Conservation (phyloP, 768 basidiomycete genomes). For the Amyloporia xantha region DNA sequence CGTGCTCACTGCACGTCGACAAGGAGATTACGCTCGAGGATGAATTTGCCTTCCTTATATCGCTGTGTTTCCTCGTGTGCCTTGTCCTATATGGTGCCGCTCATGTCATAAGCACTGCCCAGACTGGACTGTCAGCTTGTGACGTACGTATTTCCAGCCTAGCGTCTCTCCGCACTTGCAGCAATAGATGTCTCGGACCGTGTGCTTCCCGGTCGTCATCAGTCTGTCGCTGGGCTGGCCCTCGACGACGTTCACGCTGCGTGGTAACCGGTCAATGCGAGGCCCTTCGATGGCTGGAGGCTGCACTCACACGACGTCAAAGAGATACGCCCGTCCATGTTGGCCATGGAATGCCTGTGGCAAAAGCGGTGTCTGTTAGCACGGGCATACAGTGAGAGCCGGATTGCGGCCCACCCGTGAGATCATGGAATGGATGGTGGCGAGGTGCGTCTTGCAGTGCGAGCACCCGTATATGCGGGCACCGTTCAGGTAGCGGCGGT, state of each 20-base stretch:
- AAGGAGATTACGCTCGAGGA: slow-evolving; percentile 90
- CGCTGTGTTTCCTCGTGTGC: slow-evolving; percentile 88
- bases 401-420: slow-evolving; percentile 57
- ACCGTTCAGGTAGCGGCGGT: slow-evolving; percentile 79
- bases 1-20: slow-evolving; percentile 68
- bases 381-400: not conserved
- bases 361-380: slow-evolving; percentile 4
- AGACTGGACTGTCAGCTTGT: slow-evolving; percentile 4
- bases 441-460: slow-evolving; percentile 82
- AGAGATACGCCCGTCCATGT: slow-evolving; percentile 92
- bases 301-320: slow-evolving; percentile 79
- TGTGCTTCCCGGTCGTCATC: slow-evolving; percentile 97
- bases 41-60: slow-evolving; percentile 98
- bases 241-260: slow-evolving; percentile 85
- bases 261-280: slow-evolving; percentile 8
- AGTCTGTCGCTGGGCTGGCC: slow-evolving; percentile 86
- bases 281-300: not conserved
- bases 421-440: slow-evolving; percentile 88
- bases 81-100: slow-evolving; percentile 58
- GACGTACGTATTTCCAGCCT: slow-evolving; percentile 97
- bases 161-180: slow-evolving; percentile 79
- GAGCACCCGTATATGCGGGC: slow-evolving; percentile 86
- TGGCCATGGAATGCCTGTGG: slow-evolving; percentile 92
- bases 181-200: slow-evolving; percentile 93
- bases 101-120: slow-evolving; percentile 3